Evolutionary conservation across 257 asterid species (phyloP).

Genomic region (Knoxia roxburghii): DNA sequence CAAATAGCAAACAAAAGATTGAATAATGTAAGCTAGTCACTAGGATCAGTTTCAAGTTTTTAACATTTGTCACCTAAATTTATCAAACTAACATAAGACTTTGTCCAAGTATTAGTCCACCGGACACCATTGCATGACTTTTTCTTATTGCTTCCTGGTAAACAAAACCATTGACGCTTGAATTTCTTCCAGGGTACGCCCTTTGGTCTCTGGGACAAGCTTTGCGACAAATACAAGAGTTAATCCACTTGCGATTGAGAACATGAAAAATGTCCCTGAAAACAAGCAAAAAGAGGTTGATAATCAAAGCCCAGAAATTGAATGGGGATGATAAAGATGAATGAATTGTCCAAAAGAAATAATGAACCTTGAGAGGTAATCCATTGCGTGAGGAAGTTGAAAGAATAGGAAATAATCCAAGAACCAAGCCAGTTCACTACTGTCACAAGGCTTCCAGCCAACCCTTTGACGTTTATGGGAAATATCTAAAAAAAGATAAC

Average conservation of each 20-base stretch:
- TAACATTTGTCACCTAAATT: not conserved
- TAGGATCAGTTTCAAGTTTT: not conserved
- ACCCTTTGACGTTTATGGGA: constrained; percentile 82
- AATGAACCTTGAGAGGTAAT: constrained; percentile 58
- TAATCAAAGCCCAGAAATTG: not conserved
- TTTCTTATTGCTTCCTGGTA: not conserved
- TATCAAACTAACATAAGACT: not conserved
- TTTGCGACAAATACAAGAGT: constrained; percentile 48
- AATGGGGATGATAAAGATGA: not conserved
- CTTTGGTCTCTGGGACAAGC: constrained; percentile 85
- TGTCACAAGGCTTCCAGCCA: constrained; percentile 82
- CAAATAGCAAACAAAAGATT: too few relatives aligned
- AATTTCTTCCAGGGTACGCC: constrained; percentile 72
- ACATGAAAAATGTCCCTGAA: constrained; percentile 73
- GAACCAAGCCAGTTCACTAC: constrained; percentile 79
- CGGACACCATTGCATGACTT: too few relatives aligned
- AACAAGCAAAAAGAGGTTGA: not conserved
- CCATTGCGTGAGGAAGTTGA: constrained; percentile 68
- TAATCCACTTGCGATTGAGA: constrained; percentile 50
- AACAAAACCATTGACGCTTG: constrained; percentile 58
- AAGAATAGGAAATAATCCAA: constrained; percentile 75
- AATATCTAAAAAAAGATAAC: constrained; percentile 47
- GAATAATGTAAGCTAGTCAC: too few relatives aligned
- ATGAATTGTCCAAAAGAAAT: not conserved
- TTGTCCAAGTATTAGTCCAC: not conserved